A percentile compares a stretch with the other conserved stretches of the same genome.
phyloP scores from a whole-genome alignment of 2,329 filamentous ascomycete genomes.

The Exophiala xenobiotica region DNA sequence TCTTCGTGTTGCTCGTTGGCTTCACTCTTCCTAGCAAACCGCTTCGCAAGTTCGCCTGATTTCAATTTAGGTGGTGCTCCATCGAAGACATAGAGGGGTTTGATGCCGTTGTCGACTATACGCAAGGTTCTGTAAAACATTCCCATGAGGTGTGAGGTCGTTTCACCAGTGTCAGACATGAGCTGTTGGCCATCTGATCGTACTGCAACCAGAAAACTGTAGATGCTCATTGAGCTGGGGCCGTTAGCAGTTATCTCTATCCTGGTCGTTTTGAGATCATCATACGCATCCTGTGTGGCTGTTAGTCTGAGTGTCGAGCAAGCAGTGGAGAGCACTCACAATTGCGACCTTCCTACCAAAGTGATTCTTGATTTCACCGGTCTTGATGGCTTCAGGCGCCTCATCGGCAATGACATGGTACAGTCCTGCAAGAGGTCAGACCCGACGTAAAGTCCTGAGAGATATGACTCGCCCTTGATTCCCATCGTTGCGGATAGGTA shows the following conservation, averaged over 20 bases:
- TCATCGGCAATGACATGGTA: slow-evolving; percentile 85
- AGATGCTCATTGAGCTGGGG: slow-evolving; percentile 89
- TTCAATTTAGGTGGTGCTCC: slow-evolving; percentile 96
- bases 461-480: slow-evolving; percentile 48
- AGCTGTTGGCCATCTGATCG: slow-evolving; percentile 95
- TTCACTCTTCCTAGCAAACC: slow-evolving; percentile 91
- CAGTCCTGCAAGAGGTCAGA: slow-evolving; percentile 52
- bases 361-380: slow-evolving; percentile 97
- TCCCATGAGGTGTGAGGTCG: slow-evolving; percentile 97
- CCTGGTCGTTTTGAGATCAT: background rate
- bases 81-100: slow-evolving; percentile 97
- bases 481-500: slow-evolving; percentile 41
- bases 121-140: slow-evolving; percentile 99
- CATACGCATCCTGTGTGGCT: slow-evolving; percentile 47
- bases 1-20: slow-evolving; percentile 88
- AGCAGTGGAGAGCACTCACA: slow-evolving; percentile 57
- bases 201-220: slow-evolving; percentile 97
- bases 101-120: slow-evolving; percentile 98
- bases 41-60: slow-evolving; percentile 92
- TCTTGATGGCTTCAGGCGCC: slow-evolving; percentile 91
- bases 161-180: slow-evolving; percentile 91
- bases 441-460: background rate
- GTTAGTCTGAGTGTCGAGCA: background rate
- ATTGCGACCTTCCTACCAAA: slow-evolving; percentile 98
- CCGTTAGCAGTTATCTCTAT: slow-evolving; percentile 15